Evolutionary conservation across 2,329 filamentous ascomycete species (phyloP).

Genomic region (Fusarium sp.): DNA sequence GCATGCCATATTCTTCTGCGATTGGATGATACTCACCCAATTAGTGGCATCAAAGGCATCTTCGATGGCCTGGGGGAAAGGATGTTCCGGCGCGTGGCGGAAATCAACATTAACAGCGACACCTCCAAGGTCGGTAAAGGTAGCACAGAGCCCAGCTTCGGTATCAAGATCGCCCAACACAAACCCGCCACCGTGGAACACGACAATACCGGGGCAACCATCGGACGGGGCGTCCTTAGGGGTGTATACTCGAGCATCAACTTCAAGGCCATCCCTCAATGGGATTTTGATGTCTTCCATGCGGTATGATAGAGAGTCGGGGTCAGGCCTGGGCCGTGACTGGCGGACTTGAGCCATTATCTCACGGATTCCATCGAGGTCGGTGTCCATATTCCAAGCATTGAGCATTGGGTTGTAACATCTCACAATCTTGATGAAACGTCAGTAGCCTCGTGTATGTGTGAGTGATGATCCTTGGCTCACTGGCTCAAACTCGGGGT

Average conservation of each 20-base stretch:
- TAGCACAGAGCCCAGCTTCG: conserved; percentile 39
- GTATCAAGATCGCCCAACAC: conserved; percentile 43
- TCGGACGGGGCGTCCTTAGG: conserved; percentile 22
- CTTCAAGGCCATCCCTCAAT: conserved; percentile 33
- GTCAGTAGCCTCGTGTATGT: conserved; percentile 4
- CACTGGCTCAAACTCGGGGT: conserved; percentile 35
- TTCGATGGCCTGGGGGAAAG: conserved; percentile 45
- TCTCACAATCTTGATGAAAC: conserved; percentile 11
- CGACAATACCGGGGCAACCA: conserved; percentile 41
- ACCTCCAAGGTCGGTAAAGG: conserved; percentile 43
- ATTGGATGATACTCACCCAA: conserved; percentile 33
- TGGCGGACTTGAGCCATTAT: conserved; percentile 32
- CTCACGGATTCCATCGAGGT: conserved; percentile 35
- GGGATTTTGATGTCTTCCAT: conserved; percentile 41
- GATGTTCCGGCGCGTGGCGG: conserved; percentile 46
- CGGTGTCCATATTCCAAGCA: conserved; percentile 38
- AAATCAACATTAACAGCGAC: conserved; percentile 45
- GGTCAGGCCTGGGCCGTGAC: conserved; percentile 21
- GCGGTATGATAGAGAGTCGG: conserved; percentile 23
- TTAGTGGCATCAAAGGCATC: conserved; percentile 45
- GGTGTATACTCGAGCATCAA: conserved; percentile 39
- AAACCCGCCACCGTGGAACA: conserved; percentile 46
- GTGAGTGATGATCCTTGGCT: not conserved
- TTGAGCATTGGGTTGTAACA: conserved; percentile 32
- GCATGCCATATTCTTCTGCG: not conserved